Evolutionary conservation across 2,329 filamentous ascomycete genomes (phyloP).

Genomic region (Calonectria leucothoes): DNA sequence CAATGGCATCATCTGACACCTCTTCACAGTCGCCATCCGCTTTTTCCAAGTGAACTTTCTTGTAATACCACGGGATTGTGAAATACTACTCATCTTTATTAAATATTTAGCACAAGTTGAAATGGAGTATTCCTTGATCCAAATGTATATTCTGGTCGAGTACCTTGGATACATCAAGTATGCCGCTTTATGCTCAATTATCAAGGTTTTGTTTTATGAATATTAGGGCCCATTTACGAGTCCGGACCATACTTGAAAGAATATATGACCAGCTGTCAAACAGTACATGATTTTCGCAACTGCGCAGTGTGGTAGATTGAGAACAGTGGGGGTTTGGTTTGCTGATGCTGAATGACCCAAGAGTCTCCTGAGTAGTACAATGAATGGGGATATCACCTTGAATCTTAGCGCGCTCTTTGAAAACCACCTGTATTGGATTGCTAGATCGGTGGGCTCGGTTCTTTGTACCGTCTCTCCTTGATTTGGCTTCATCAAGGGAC

Average conservation of each 20-base stretch:
- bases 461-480: background rate
- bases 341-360: background rate
- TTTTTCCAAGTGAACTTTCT: too few relatives aligned
- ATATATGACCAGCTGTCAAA: background rate
- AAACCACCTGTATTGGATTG: background rate
- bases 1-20: too few relatives aligned
- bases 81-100: too few relatives aligned
- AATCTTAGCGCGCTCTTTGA: background rate
- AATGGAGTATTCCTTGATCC: too few relatives aligned
- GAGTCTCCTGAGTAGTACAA: background rate
- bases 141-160: too few relatives aligned
- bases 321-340: background rate
- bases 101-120: too few relatives aligned
- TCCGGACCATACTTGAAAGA: background rate
- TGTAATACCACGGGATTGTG: too few relatives aligned
- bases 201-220: background rate
- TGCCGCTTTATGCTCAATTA: too few relatives aligned
- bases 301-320: background rate
- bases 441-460: background rate
- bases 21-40: too few relatives aligned
- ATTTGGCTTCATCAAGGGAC: background rate
- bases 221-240: background rate
- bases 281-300: background rate
- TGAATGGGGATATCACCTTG: background rate
- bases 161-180: too few relatives aligned